Conservation (phyloP, 495 filamentous ascomycete genomes). For the Xylaria acuta region DNA sequence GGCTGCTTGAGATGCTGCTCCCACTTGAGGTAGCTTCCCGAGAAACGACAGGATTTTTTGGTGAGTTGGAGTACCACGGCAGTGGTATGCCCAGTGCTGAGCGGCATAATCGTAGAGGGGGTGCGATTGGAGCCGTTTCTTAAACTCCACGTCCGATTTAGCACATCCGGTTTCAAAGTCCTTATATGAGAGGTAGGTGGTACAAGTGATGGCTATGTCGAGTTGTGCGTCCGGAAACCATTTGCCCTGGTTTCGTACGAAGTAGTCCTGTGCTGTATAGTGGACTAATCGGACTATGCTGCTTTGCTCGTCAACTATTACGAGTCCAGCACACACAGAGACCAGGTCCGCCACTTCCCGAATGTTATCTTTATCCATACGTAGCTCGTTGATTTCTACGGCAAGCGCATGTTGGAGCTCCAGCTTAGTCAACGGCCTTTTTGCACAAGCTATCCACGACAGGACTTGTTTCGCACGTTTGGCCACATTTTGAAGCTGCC, state of each 20-base stretch:
- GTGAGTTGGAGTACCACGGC: conserved; percentile 11
- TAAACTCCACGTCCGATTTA: neutral
- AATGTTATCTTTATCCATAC: conserved; percentile 51
- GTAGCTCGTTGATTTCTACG: conserved; percentile 35
- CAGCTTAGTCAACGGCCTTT: conserved; percentile 43
- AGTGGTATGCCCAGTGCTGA: conserved; percentile 54
- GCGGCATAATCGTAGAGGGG: conserved; percentile 52
- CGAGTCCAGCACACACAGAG: conserved; percentile 60
- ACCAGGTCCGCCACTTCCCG: conserved; percentile 46
- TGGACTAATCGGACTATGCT: conserved; percentile 32
- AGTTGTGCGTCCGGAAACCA: conserved; percentile 2
- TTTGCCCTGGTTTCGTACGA: neutral
- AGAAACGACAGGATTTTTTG: conserved; percentile 30
- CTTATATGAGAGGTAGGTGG: neutral
- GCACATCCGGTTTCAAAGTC: neutral
- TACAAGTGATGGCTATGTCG: neutral
- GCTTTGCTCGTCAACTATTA: conserved; percentile 56
- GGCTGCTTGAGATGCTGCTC: neutral
- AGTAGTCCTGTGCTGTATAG: conserved; percentile 14
- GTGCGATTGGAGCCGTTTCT: conserved; percentile 37
- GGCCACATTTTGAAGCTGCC: conserved; percentile 37
- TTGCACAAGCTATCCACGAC: conserved; percentile 53
- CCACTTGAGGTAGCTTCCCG: conserved; percentile 24
- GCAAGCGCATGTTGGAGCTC: conserved; percentile 60
- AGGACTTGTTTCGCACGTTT: conserved; percentile 47